Conservation (phyloP, 2,329 filamentous ascomycete genomes). For the Phialophora chinensis region DNA sequence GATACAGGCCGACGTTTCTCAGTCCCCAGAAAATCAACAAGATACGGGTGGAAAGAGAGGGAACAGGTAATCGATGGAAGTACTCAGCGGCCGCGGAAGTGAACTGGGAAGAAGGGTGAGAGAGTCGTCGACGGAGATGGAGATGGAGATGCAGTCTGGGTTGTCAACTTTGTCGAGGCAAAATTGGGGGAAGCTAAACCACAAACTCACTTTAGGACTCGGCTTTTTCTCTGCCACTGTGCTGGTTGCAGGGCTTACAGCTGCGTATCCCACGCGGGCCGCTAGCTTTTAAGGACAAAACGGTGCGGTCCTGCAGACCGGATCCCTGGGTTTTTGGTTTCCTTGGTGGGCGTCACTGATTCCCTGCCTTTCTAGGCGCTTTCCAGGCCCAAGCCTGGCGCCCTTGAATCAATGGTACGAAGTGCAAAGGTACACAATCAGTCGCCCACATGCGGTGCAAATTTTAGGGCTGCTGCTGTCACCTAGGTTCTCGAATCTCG, state of each 20-base stretch:
- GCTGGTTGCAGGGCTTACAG: conserved; percentile 10
- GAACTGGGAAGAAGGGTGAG: conserved; percentile 36
- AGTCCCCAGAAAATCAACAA: conserved; percentile 39
- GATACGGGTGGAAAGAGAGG: conserved; percentile 44
- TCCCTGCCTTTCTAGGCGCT: neutral
- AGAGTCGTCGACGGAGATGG: conserved; percentile 40
- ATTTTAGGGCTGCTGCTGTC: conserved; percentile 15
- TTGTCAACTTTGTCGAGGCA: conserved; percentile 25
- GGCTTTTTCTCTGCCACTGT: conserved; percentile 16
- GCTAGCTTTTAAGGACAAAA: conserved; percentile 14
- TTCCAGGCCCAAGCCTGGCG: neutral
- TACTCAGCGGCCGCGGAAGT: conserved; percentile 42
- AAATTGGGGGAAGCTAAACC: conserved; percentile 24
- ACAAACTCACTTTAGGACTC: conserved; percentile 27
- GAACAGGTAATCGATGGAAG: conserved; percentile 35
- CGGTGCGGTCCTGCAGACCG: conserved; percentile 13
- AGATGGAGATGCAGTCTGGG: conserved; percentile 26
- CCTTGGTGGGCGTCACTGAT: neutral
- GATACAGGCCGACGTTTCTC: conserved; percentile 29
- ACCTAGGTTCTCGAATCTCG: conserved; percentile 18
- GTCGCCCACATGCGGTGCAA: conserved; percentile 5
- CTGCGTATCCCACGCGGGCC: conserved; percentile 18
- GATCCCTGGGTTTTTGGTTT: conserved; percentile 15
- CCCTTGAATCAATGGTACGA: neutral
- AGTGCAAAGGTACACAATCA: conserved; percentile 9